Percentiles rank a stretch among this genome's conserved stretches.
Evolutionary conservation across 106 monocot genomes (phyloP).

Genomic region (Apostasia shenzhenica): DNA sequence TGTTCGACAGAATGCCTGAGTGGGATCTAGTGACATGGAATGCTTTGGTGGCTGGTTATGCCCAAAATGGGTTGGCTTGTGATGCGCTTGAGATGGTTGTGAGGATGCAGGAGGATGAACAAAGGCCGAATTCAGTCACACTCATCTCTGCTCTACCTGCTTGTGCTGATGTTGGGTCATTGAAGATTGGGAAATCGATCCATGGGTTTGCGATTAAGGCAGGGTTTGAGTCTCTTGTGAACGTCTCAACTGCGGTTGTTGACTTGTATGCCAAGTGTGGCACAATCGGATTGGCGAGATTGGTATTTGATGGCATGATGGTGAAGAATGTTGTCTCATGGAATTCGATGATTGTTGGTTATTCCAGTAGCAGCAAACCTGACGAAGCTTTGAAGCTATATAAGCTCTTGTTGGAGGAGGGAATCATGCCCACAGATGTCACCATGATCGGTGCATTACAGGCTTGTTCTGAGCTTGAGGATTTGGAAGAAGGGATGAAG

Average conservation of each 20-base stretch:
- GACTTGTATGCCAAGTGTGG: conserved; percentile 67
- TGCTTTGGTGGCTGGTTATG: conserved; percentile 50
- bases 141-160: conserved; percentile 62
- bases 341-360: conserved; percentile 87
- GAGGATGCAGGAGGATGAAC: conserved; percentile 30
- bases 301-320: conserved; percentile 62
- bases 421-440: conserved; percentile 43
- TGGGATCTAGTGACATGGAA: conserved; percentile 82
- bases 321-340: conserved; percentile 58
- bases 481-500: conserved; percentile 38
- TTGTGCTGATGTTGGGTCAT: conserved; percentile 29
- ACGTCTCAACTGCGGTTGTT: conserved; percentile 46
- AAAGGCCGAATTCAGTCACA: conserved; percentile 48
- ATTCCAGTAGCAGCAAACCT: conserved; percentile 43
- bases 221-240: conserved; percentile 39
- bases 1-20: conserved; percentile 55
- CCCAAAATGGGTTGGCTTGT: conserved; percentile 39
- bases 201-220: conserved; percentile 52
- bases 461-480: conserved; percentile 47
- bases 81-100: conserved; percentile 42
- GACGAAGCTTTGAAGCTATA: conserved; percentile 57
- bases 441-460: conserved; percentile 42
- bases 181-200: conserved; percentile 31
- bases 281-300: conserved; percentile 28
- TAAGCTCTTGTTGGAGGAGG: conserved; percentile 31